phyloP scores from a whole-genome alignment of 208 protist genomes.

The Trypanosoma cruzi region DNA sequence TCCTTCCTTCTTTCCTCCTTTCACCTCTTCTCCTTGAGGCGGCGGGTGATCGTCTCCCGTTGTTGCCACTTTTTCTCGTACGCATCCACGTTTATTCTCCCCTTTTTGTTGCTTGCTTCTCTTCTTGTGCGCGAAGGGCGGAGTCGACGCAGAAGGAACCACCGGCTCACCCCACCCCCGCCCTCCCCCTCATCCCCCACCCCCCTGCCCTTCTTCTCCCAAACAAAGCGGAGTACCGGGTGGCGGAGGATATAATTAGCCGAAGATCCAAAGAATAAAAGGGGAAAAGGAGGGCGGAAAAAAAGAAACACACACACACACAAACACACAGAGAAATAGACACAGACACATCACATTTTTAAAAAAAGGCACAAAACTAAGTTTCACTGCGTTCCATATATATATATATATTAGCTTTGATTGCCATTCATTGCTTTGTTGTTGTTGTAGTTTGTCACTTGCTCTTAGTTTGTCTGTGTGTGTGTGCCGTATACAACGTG shows the following conservation, averaged over 20 bases:
- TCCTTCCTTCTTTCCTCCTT: constrained; percentile 3
- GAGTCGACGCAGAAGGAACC: background rate
- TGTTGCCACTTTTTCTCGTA: background rate
- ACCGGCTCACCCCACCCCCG: background rate
- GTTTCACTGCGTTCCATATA: background rate
- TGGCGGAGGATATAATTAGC: background rate
- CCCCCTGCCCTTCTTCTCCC: too few species aligned
- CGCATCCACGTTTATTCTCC: background rate
- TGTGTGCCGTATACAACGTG: background rate
- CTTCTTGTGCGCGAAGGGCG: background rate
- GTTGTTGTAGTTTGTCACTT: background rate
- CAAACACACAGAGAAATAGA: background rate
- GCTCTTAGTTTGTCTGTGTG: background rate
- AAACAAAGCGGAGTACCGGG: background rate
- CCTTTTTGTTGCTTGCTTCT: background rate
- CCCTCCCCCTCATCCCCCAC: background rate
- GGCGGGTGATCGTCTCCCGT: background rate
- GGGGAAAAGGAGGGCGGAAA: background rate
- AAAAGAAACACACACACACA: background rate
- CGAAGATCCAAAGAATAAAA: background rate
- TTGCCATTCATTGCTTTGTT: too few species aligned
- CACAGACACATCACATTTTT: background rate
- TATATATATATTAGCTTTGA: too few species aligned
- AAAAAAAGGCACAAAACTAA: too few species aligned
- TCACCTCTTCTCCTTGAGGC: background rate